Evolutionary conservation across 345 rosid species (phyloP), one percentile per base, ranked within the genome.

Genomic region (Ailanthus altissimus): DNA sequence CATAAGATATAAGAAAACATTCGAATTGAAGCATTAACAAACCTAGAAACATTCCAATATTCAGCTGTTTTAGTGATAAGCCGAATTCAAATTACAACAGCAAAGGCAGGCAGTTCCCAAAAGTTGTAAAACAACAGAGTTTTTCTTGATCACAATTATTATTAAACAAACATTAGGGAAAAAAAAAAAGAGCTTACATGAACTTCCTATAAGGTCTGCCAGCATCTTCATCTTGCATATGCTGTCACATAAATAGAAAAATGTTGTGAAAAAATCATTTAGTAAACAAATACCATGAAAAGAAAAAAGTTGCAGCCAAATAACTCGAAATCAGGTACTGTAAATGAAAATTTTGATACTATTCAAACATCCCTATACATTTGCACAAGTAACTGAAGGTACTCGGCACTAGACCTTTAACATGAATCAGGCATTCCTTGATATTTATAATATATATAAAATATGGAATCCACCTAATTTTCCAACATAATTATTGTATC

Each of bases 181-280:
- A 66, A 67, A 68, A n/a, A n/a, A n/a, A n/a, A n/a, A n/a, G n/a
- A n/a, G n/a, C 38, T 92, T 88, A 92, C 18, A 92, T 79, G 83
- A 94, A 92, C 84, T 90, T 94, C 84, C 94, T 83, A 74, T 88
- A 87, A 12, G 98, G 97, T 84, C 93, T 90, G 77, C 97, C 94
- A 13, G 90, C 87, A 81, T 94, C 94, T 82, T 90, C 98, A 80
- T 92, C 98, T 87, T 92, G 97, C 98, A 94, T 87, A 69, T 90
- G 91, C 98, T 89, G 94, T 80, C 49, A 72, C 50, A 56, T 2
- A 14, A 40, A 18, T 10, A 76, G 56, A 21, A 73, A 45, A 70
- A 64, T 59, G 54, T 49, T 18, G 51, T 73, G 49, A 70, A 56
- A 57, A 38, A n/a, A n/a, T 23, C 46, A 20, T 42, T 20, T 21